Base-by-base conservation (phyloP, 306 rosid species). In the Ochetophila trinervis region DNA sequence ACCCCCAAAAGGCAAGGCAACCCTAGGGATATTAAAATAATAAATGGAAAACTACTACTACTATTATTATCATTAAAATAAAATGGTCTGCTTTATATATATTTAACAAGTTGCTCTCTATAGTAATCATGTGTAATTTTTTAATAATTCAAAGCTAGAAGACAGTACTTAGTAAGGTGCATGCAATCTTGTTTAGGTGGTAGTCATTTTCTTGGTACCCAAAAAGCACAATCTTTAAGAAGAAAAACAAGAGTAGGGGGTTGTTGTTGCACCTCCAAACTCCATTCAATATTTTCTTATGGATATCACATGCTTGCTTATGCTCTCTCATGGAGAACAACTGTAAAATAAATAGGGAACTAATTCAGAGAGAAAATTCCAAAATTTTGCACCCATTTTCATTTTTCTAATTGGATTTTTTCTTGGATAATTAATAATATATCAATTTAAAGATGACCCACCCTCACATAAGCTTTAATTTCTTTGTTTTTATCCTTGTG, bases 131-230 rank as follows among this genome's bases (percentile, higher is more conserved):
- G 55, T 60, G 53, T 18, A 66, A 61, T 65, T 35, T 8, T 75
- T 60, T 74, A 49, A 21, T 4, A 4, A 48, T 24, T 27, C 22
- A 7, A 73, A 58, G 63, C 62, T 20, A 47, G 49, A 48, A 63
- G 55, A 65, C 58, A 70, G 37, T 42, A 58, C 32, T 50, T 7
- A 71, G 23, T 18, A 1, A 32, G 58, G 76, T 76, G 74, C 68
- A 55, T 76, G 67, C 68, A 57, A 71, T 81, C 57, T 80, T 71
- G 75, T 67, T 82, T 74, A 71, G 85, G 81, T 88, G 68, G 53
- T 63, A 50, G 79, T 78, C 64, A 11, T 48, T 47, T 68, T 74
- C 37, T 60, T 55, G 44, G 63, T 45, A 15, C 55, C 62, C 69
- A 65, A 66, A 70, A 77, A 59, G 63, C 40, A 67, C 61, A 68